Evolutionary conservation across 1,139 yeast species (phyloP), one percentile per base, ranked within the genome.

Genomic region (Pichiaceae sp.): DNA sequence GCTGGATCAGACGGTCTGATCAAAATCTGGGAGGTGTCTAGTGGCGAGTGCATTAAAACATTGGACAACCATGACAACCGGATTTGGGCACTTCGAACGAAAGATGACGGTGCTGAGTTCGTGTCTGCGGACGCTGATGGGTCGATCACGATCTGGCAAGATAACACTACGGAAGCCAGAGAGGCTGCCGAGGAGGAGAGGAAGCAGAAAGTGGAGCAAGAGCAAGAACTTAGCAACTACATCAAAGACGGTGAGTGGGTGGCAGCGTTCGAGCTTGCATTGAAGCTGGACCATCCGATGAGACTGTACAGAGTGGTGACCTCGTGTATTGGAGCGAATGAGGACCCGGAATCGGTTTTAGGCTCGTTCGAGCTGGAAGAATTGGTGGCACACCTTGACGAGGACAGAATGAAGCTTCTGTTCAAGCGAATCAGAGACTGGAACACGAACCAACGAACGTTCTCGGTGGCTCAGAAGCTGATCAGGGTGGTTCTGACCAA

Each of bases 41-140:
- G 76, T 3, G 94, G 87, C 27, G 98, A 91, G 53, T 75, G 84
- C 52, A 60, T 80, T 23, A 75, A 80, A 43, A 89, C 97, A 0
- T 66, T 87, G 39, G 96, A 89, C 59, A 84, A 84, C 48, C 99
- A 91, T 57, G 86, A 80, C 44, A 94, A 89, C 59, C 76, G 95
- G 61, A 87, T 91, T 35, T 93, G 98, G 99, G 84, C 96, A 0
- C 60, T 91, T 40, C 78, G 78, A 36, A 66, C 72, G 1, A 67
- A 73, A 43, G 64, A 72, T 25, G 83, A 81, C 47, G 95, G 94
- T 19, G 70, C 70, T 12, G 69, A 70, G 38, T 70, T 91, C 41
- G 73, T 85, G 1, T 75, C 87, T 39, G 97, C 96, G 1, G 97
- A 93, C 58, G 96, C 96, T 1, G 97, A 91, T 59, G 96, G 97